Base-by-base conservation (phyloP, 768 basidiomycete species). In the Boletus tomentosulus region DNA sequence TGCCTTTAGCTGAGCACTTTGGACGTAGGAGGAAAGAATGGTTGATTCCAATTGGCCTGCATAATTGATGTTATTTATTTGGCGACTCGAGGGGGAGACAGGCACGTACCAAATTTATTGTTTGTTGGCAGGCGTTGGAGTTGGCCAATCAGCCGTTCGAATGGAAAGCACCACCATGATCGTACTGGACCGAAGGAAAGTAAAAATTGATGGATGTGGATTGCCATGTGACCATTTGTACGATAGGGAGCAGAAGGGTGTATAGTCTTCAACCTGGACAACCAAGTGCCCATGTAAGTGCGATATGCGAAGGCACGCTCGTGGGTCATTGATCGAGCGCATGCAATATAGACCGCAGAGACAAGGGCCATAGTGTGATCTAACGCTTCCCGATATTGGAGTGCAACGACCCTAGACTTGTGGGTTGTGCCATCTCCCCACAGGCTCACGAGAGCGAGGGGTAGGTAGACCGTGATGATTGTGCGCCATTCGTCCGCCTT, bases 111-210 rank as follows among this genome's bases (percentile, higher is more conserved):
- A 35, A 35, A 47, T 9, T 47, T 13, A 25, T 35, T 25, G 3
- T 35, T 47, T 2, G 6, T 47, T 35, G 22, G 46, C 6, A 47
- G 13, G 22, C 15, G 3, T 13, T 47, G 46, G 3, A 47, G 9
- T 35, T 35, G 33, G 22, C 34, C 46, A 35, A 47, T 47, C 5
- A 47, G 34, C 7, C 9, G 7, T 19, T 47, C 24, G 25, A 47
- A 47, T 3, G 34, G 24, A 35, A 47, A 47, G 15, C 33, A 34
- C 46, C 46, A 76, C 76, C 73, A 77, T 1, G 65, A 65, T 38
- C 64, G 61, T 0, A 70, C 59, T n/a, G 73, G 74, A 0, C 76
- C 70, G 51, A 74, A 75, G 2, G 67, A 56, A 0, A 58, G 10
- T 0, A 74, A 56, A 47, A 73, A 74, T 13, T 74, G 66, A n/a